Conservation (phyloP, 2,329 filamentous ascomycete species). For the Apiospora arundinis region DNA sequence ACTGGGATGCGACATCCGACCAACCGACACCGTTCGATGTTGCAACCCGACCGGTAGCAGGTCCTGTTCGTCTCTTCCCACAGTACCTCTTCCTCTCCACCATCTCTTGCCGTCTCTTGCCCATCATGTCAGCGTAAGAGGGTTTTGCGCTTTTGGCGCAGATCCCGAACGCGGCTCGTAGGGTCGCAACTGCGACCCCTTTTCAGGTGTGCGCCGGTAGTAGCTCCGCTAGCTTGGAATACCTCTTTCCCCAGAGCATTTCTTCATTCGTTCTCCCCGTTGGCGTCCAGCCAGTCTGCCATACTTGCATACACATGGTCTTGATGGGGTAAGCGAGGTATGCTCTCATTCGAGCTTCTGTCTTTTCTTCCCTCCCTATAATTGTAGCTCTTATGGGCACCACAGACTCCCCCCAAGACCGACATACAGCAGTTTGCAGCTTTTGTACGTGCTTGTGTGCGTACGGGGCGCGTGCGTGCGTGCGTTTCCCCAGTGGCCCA, state of each 20-base stretch:
- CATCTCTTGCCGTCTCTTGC: background rate
- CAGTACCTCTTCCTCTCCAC: background rate
- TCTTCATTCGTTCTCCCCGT: background rate
- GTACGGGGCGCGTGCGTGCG: background rate
- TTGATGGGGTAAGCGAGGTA: background rate
- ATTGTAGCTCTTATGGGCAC: background rate
- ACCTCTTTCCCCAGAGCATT: background rate
- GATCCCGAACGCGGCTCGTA: background rate
- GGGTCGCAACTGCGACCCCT: conserved; percentile 6
- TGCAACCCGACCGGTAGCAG: conserved; percentile 1
- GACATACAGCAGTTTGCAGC: background rate
- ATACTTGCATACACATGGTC: background rate
- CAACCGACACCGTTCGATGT: background rate
- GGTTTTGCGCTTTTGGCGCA: background rate
- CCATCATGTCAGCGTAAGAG: background rate
- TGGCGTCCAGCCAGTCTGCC: background rate
- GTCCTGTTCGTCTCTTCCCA: background rate
- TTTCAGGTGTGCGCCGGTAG: conserved; percentile 13
- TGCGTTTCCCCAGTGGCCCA: background rate
- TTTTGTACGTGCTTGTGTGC: background rate
- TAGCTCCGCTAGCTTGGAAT: background rate
- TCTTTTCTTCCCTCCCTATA: background rate
- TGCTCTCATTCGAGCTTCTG: background rate
- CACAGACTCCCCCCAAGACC: background rate
- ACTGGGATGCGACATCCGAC: background rate